Evolutionary conservation across 352 stramenopile species (phyloP).

Genomic region (Peronospora tabacina): DNA sequence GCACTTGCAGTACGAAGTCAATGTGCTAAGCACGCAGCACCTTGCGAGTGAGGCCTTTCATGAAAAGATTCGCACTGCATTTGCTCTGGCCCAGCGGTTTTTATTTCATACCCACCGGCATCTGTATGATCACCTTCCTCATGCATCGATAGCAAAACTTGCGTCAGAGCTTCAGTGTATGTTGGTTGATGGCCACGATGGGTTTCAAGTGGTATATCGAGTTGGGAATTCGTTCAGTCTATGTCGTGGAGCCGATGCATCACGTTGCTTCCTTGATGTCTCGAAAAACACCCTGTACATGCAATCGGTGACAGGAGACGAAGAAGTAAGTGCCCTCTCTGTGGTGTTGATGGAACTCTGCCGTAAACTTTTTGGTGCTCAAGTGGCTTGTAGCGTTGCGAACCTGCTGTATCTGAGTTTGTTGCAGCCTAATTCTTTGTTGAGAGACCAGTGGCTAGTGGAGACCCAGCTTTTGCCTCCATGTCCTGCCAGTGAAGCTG

Average conservation of each 20-base stretch:
- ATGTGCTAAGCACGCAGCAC: conserved; percentile 32
- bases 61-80: conserved; percentile 19
- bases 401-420: conserved; percentile 72
- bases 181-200: conserved; percentile 34
- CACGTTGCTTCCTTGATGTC: conserved; percentile 44
- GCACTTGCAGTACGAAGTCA: conserved; percentile 45
- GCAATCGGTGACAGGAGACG: conserved; percentile 19
- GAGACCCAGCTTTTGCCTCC: conserved; percentile 48
- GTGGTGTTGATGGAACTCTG: conserved; percentile 49
- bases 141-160: conserved; percentile 27
- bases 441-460: conserved; percentile 52
- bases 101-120: conserved; percentile 39
- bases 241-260: conserved; percentile 20
- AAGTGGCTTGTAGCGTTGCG: conserved; percentile 42
- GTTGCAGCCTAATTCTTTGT: conserved; percentile 31
- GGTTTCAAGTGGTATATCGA: conserved; percentile 48
- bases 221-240: conserved; percentile 35
- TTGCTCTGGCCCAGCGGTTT: conserved; percentile 46
- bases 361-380: conserved; percentile 41
- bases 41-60: conserved; percentile 25
- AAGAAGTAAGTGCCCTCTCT: conserved; percentile 36
- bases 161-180: conserved; percentile 29
- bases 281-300: conserved; percentile 32
- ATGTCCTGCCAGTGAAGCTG: conserved; percentile 28
- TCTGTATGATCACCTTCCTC: conserved; percentile 37